Base-by-base conservation (phyloP, 257 asterid species). In the Nicotiana paniculata region DNA sequence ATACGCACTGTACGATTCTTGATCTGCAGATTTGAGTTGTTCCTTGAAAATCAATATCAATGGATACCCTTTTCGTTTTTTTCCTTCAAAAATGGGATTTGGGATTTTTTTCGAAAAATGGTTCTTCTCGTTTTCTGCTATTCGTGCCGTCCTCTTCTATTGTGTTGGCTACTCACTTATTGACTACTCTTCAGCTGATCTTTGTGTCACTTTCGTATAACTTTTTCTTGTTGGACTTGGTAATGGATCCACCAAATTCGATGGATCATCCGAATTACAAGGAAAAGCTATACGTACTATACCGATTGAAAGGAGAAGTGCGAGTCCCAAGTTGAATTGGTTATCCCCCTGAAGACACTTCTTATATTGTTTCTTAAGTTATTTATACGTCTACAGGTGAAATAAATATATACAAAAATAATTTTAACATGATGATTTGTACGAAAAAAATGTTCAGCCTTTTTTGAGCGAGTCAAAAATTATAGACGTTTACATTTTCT, bases 161-260 rank as follows among this genome's bases (percentile, higher is more conserved):
- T 15, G 46, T 43, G 32, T 24, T 37, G 46, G 51, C 64, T 43
- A 55, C 79, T 30, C 65, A 64, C 75, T 28, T 65, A 21, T 83
- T 66, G 51, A 48, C 61, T 64, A 15, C 57, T 58, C 46, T 77
- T 10, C 51, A 2, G 61, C 26, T 35, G 12, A 35, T 62, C 35
- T 51, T 61, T 65, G 61, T 21, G 78, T 70, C 59, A 43, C 77
- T 46, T 74, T 74, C 3, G 79, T 24, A 26, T 74, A 13, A 24
- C 2, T 24, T 39, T 48, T 33, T 32, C 17, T 2, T 51, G 16
- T 74, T 51, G 43, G 83, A 77, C 77, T 80, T 57, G 46, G 84
- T 81, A 77, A 86, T 77, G 68, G 90, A 88, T 88, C 90, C 92
- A 84, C 85, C 85, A 72, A 77, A 85, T 88, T 84, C 83, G 88